A percentile compares a stretch with the other conserved stretches of the same genome.
Evolutionary conservation across 208 protist genomes (phyloP).

Genomic region (Trypanosoma vivax): DNA sequence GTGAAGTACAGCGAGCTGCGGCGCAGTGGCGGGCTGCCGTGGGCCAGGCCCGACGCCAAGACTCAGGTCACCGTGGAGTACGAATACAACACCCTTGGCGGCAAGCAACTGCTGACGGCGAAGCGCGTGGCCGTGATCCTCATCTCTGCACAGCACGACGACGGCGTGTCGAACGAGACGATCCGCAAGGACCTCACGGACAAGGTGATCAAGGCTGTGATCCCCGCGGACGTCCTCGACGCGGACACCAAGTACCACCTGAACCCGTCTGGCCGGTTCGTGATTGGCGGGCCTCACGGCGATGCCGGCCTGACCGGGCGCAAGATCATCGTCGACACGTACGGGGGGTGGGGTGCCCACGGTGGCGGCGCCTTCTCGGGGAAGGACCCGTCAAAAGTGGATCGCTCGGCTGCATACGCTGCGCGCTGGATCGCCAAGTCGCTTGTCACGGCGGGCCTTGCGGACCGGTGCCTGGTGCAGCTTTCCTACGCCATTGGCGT

Average conservation of each 20-base stretch:
- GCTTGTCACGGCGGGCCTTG: background rate
- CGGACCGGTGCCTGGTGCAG: background rate
- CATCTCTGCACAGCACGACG: background rate
- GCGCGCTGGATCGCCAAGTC: slow-evolving; percentile 2
- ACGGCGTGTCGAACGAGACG: slow-evolving; percentile 3
- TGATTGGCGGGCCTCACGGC: background rate
- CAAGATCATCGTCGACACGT: slow-evolving; percentile 5
- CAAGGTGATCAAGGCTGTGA: background rate
- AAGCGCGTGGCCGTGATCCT: background rate
- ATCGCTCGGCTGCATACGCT: background rate
- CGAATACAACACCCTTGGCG: slow-evolving; percentile 97
- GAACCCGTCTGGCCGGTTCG: slow-evolving; percentile 2
- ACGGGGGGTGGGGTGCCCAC: slow-evolving; percentile 2
- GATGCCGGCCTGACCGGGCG: background rate
- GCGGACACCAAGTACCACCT: slow-evolving; percentile 1
- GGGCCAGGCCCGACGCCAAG: slow-evolving; percentile 64
- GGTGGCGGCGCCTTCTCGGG: slow-evolving; percentile 4
- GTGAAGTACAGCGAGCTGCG: slow-evolving; percentile 3
- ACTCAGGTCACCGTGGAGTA: slow-evolving; percentile 98
- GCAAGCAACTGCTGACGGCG: slow-evolving; percentile 64
- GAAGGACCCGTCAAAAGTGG: slow-evolving; percentile 3
- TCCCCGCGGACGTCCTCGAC: background rate
- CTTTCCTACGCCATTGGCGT: slow-evolving; percentile 3
- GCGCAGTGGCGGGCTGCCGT: background rate
- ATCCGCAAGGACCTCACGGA: background rate